A percentile compares a stretch with the other conserved stretches of the same genome.
phyloP scores from a whole-genome alignment of 768 basidiomycete species.

The Leucosporidium creatinivorum region DNA sequence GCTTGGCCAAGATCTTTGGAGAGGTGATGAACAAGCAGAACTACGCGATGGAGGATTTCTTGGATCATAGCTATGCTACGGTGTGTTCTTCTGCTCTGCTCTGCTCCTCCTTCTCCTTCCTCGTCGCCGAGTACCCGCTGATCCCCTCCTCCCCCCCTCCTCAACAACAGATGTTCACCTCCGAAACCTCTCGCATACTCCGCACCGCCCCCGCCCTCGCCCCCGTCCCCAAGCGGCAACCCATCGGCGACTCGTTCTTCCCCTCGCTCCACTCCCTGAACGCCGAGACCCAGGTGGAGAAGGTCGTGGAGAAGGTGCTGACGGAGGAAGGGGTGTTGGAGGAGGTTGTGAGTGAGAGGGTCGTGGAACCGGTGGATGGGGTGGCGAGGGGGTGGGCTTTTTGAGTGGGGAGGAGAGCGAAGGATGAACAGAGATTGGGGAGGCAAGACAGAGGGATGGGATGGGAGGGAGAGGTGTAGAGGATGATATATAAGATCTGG shows the following conservation, averaged over 20 bases:
- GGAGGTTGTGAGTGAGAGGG: too few relatives aligned
- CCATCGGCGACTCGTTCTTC: slow-evolving; percentile 34
- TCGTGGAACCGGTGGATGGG: too few relatives aligned
- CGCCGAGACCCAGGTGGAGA: slow-evolving; percentile 36
- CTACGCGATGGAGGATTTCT: slow-evolving; percentile 88
- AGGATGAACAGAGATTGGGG: too few relatives aligned
- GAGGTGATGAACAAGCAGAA: slow-evolving; percentile 88
- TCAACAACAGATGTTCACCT: slow-evolving; percentile 65
- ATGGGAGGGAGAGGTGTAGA: too few relatives aligned
- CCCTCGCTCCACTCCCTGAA: slow-evolving; percentile 49
- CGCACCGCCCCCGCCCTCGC: slow-evolving; percentile 63
- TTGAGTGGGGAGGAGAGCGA: too few relatives aligned
- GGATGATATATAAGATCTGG: too few relatives aligned
- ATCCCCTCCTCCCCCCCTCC: background rate
- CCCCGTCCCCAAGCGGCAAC: slow-evolving; percentile 27
- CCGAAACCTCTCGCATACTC: slow-evolving; percentile 68
- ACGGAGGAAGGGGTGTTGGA: too few relatives aligned
- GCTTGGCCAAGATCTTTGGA: slow-evolving; percentile 71
- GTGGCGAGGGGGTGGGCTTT: too few relatives aligned
- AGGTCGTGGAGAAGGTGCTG: too few relatives aligned
- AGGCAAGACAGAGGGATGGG: too few relatives aligned
- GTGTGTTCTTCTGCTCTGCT: slow-evolving; percentile 35
- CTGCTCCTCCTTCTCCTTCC: slow-evolving; percentile 2
- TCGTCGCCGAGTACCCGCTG: background rate
- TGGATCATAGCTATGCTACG: slow-evolving; percentile 68